These are phyloP conservation scores for Asclepias syriaca DNA, from an alignment of 257 asterid genomes.

Conservation along the genomic window DNA sequence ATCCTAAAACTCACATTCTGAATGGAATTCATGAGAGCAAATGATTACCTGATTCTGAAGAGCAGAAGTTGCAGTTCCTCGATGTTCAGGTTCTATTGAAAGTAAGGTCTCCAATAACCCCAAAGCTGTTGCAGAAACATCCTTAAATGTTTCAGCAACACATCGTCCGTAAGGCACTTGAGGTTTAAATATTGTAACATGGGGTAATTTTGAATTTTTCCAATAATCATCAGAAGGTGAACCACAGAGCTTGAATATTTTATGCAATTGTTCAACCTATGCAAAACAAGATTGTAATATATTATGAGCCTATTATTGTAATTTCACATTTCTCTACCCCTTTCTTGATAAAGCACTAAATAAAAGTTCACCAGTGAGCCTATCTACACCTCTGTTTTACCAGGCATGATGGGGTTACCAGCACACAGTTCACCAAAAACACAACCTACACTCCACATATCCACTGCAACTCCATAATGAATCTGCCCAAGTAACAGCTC, in stretches of 20 bases:
- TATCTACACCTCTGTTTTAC: constrained; percentile 49
- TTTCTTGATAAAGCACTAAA: too few relatives aligned
- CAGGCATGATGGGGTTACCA: constrained; percentile 60
- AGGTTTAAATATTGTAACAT: constrained; percentile 44
- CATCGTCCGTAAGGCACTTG: constrained; percentile 41
- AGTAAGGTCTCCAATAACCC: constrained; percentile 42
- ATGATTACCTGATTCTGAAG: constrained; percentile 39
- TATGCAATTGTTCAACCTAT: constrained; percentile 61
- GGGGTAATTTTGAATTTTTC: constrained; percentile 43
- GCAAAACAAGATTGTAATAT: constrained; percentile 1
- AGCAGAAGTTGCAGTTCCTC: constrained; percentile 52
- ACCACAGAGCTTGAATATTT: constrained; percentile 61
- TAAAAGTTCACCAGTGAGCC: too few relatives aligned
- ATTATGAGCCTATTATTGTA: too few relatives aligned
- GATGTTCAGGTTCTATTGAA: constrained; percentile 41
- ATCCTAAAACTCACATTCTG: neutral
- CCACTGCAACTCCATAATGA: constrained; percentile 49
- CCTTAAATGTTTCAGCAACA: constrained; percentile 38
- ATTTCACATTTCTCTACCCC: too few relatives aligned
- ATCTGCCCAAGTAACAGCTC: constrained; percentile 61
- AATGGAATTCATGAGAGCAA: neutral
- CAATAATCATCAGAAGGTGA: constrained; percentile 61
- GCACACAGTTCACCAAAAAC: constrained; percentile 55
- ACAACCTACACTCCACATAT: constrained; percentile 68
- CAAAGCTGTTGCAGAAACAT: constrained; percentile 40